Percentiles rank a stretch among this genome's conserved stretches.
phyloP scores from a whole-genome alignment of 164 flowering plant species.

The grape (Vitis vinifera) region ASM3070453v1 NC_081808.1:6557501-6558000 shows the following conservation, averaged over 20 bases:
- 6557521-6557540: too few relatives aligned
- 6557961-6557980: constrained; percentile 16
- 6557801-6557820: constrained; percentile 29
- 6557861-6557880: constrained; percentile 34
- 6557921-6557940: constrained; percentile 17
- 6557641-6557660: too few relatives aligned
- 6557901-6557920: constrained; percentile 26
- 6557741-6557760: constrained; percentile 13
- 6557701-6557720: too few relatives aligned
- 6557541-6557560: too few relatives aligned
- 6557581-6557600: too few relatives aligned
- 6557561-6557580: too few relatives aligned
- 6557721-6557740: constrained; percentile 6
- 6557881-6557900: constrained; percentile 25
- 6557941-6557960: constrained; percentile 13
- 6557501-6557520: too few relatives aligned
- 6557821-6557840: constrained; percentile 55
- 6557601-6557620: too few relatives aligned
- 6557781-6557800: constrained; percentile 22
- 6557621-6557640: too few relatives aligned
- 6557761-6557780: constrained; percentile 21
- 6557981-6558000: constrained; percentile 17
- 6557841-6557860: constrained; percentile 55
- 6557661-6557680: too few relatives aligned
- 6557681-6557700: too few relatives aligned